Base-by-base conservation (phyloP, 768 basidiomycete species). In the Pulveroboletus frians region DNA sequence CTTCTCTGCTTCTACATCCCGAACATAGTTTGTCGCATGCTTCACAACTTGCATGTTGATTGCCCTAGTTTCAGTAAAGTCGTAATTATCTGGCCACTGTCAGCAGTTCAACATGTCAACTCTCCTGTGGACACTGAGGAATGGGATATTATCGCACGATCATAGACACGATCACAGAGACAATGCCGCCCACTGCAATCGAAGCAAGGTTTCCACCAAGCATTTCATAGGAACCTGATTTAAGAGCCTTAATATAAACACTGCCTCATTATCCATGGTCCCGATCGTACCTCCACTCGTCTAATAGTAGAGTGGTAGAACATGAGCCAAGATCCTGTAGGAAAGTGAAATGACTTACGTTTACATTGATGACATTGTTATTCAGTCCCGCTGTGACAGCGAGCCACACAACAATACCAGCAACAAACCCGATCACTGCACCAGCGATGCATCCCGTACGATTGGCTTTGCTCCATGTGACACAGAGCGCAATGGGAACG, bases 141-240 rank as follows among this genome's bases (percentile, higher is more conserved):
- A 27, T n/a, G 0, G 14, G 40, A 42, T 4, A 3, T 20, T 5
- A 7, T 67, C 80, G 50, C 60, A 85, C 85, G 20, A 92, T 71
- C 39, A 81, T 64, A 0, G 91, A 90, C 31, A 76, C 68, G 3
- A 68, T 71, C 20, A 82, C 73, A 3, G 91, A 77, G 53, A 96
- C 72, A 47, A 96, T 83, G 4, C 78, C 90, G 8, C 91, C 89
- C 11, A 88, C 73, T 23, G 80, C 85, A 55, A 94, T 88, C 2
- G 90, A 83, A 2, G 84, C 84, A n/a, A 95, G 70, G 68, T 94
- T 93, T 3, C 93, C 93, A 0, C 90, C 84, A 14, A 96, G 75
- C 91, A 96, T 94, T 60, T 79, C 76, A 48, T 73, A 73, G 63
- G 80, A 76, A 17, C 72, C 74, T 66, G 49, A 43, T 46, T 32